Conservation (phyloP, 345 rosid genomes). For the Clarkia xantiana region DNA sequence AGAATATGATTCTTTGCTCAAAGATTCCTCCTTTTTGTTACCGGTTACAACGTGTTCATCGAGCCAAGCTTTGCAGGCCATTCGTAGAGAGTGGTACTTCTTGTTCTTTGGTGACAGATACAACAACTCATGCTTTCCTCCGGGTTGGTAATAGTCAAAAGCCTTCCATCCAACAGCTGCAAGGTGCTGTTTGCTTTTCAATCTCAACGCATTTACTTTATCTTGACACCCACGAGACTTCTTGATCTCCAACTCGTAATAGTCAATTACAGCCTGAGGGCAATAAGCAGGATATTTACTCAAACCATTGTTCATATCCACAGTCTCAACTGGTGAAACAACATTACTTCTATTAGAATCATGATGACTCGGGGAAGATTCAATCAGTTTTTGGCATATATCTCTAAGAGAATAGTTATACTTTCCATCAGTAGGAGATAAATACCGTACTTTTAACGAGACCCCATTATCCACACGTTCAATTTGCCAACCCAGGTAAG, state of each 20-base stretch:
- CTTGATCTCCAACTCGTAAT: conserved; percentile 11
- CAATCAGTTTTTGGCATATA: conserved; percentile 13
- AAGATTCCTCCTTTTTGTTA: too few species aligned
- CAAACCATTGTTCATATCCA: too few species aligned
- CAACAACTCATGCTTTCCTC: conserved; percentile 12
- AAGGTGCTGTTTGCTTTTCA: conserved; percentile 37
- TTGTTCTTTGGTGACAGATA: conserved; percentile 28
- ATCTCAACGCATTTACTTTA: conserved; percentile 5
- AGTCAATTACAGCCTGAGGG: conserved; percentile 33
- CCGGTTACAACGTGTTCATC: conserved; percentile 1
- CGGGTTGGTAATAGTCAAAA: not conserved
- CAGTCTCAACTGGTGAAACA: too few species aligned
- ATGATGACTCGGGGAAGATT: not conserved
- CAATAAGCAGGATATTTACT: conserved; percentile 15
- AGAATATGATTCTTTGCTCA: too few species aligned
- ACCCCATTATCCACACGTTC: not conserved
- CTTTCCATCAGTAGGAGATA: conserved; percentile 22
- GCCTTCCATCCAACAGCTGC: conserved; percentile 35
- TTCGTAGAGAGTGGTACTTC: conserved; percentile 22
- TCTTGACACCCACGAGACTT: conserved; percentile 1
- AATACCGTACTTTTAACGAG: conserved; percentile 13
- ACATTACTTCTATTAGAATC: too few species aligned
- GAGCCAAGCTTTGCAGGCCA: conserved; percentile 27
- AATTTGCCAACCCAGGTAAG: conserved; percentile 19
- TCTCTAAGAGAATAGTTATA: conserved; percentile 15